A percentile compares a stretch with the other conserved stretches of the same genome.
Conservation (phyloP, 176 grass and related monocot genomes). For the Oryza glaberrima region DNA sequence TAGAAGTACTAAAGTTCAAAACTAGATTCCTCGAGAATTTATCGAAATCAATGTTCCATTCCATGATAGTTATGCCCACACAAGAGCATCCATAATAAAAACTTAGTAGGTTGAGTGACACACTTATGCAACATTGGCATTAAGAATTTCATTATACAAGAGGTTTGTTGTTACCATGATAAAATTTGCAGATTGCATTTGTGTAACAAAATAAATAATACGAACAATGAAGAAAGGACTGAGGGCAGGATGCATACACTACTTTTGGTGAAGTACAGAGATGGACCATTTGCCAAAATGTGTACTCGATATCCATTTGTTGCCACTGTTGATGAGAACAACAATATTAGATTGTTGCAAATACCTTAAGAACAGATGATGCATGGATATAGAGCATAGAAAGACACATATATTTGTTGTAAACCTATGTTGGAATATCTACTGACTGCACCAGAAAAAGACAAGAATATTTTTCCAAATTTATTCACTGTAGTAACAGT, state of each 20-base stretch:
- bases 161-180: background rate
- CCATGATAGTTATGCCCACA: background rate
- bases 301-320: constrained; percentile 99
- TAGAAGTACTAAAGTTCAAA: constrained; percentile 5
- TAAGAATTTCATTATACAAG: constrained; percentile 1
- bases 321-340: constrained; percentile 80
- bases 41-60: background rate
- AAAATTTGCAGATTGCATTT: constrained; percentile 1
- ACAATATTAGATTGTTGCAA: constrained; percentile 30
- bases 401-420: background rate
- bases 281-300: constrained; percentile 99
- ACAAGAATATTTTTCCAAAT: constrained; percentile 4
- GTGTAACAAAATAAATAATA: background rate
- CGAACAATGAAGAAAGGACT: constrained; percentile 42
- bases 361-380: background rate
- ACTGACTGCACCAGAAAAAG: background rate
- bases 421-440: constrained; percentile 8
- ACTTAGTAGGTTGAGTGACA: constrained; percentile 1
- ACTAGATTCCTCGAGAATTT: background rate
- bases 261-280: constrained; percentile 99
- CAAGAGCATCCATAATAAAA: background rate
- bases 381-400: constrained; percentile 1
- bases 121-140: constrained; percentile 1
- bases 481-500: background rate
- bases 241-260: constrained; percentile 82